Evolutionary conservation across 2,329 filamentous ascomycete genomes (phyloP), one percentile per base, ranked within the genome.

Genomic region (Emmonsia crescens): DNA sequence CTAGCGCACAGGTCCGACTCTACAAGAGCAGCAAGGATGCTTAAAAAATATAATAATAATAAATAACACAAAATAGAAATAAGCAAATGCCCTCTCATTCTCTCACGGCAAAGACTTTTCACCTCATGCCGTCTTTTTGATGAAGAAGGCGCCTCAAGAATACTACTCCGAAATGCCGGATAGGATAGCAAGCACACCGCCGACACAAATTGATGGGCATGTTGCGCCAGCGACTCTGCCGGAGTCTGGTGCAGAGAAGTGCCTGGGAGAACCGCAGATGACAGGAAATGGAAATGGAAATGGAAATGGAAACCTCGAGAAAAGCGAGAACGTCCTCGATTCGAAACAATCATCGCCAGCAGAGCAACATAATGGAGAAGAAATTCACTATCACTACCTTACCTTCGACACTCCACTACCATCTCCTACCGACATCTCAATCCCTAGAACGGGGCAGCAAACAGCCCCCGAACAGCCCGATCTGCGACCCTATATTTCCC

Each of bases 401-500:
- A 84, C 81, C 1, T 85, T 87, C 69, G 80, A 85, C 57, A 87
- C 84, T 1, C 72, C 77, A 16, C 70, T 88, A 1, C 84, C 85
- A 1, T 74, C 75, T 2, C 75, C 76, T 61, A 64, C 70, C 68
- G 21, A 66, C 63, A 68, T 73, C 61, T 68, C 69, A 62, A 63
- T 71, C 62, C 65, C 72, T 67, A 63, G 73, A 59, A 60, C 67
- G 2, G 67, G 69, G 21, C 68, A 72, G 44, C 69, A 70, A 9
- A 64, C 77, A n/a, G 72, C 81, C 1, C 86, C 86, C 54, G 73
- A 79, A 59, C 78, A 77, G 29, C 89, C 89, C 3, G 79, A 90
- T 71, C 82, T 96, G 31, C 79, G 78, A 40, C 79, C 81, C 62
- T 95, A 85, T 68, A 77, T 73, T 1, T 86, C 89, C 10, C 92